Base-by-base conservation (phyloP, 352 stramenopile genomes). In the Pythium grandisporangium region DNA sequence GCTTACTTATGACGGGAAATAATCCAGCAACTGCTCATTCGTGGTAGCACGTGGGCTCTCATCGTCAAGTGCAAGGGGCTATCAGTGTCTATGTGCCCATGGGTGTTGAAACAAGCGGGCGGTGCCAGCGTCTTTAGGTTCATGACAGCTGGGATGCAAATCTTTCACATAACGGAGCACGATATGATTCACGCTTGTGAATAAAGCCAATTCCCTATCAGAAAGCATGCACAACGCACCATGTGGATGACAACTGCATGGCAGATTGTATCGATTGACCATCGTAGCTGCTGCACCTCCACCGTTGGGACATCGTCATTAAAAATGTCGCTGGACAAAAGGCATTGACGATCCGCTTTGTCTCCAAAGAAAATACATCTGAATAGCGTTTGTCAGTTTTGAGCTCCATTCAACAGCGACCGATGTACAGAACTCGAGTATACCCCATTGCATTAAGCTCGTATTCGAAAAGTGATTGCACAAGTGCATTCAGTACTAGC, bases 71-170 rank as follows among this genome's bases (percentile, higher is more conserved):
- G 20, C 20, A n/a, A n/a, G n/a, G n/a, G n/a, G n/a, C n/a, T n/a
- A n/a, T n/a, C n/a, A n/a, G n/a, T n/a, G n/a, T n/a, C n/a, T n/a
- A n/a, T n/a, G n/a, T n/a, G n/a, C n/a, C n/a, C n/a, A n/a, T n/a
- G n/a, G n/a, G n/a, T n/a, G 7, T 48, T 13, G 1, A 26, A 23
- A 10, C 40, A 25, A 3, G 37, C 5, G 10, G 52, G 27, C 13
- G 59, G 48, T 13, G 51, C 51, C n/a, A 68, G 53, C 11, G 58
- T 63, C 21, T 37, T 51, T 21, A 72, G 42, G 20, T 49, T 61
- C 54, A 69, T 68, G 5, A 63, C 39, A 7, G 52, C 46, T 23
- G 62, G 58, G 11, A 53, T 55, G 30, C 58, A 73, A 16, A 56
- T 49, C 58, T 66, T 17, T 13, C 38, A 34, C 47, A 56, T 45